Evolutionary conservation across 2,329 filamentous ascomycete species (phyloP).

Genomic region (Davidsoniella australis): DNA sequence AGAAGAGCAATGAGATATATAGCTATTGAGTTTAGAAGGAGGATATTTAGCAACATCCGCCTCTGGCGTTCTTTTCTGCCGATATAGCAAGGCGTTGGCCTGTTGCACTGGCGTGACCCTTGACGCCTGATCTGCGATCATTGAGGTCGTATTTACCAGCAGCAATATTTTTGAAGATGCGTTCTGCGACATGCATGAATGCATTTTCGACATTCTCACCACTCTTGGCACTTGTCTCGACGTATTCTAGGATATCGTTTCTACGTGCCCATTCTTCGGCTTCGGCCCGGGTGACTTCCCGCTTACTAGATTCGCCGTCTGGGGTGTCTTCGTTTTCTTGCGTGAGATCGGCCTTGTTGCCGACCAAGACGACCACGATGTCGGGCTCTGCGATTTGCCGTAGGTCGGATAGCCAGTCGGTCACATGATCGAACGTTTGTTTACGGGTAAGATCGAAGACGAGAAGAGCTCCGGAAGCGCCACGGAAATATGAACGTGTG

Average conservation of each 20-base stretch:
- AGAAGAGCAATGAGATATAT: background rate
- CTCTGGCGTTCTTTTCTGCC: constrained; percentile 22
- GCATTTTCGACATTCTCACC: constrained; percentile 87
- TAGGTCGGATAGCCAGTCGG: constrained; percentile 85
- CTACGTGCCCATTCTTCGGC: constrained; percentile 75
- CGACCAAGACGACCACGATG: constrained; percentile 86
- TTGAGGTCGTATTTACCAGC: constrained; percentile 89
- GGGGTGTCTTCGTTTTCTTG: constrained; percentile 19
- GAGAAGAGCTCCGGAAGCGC: constrained; percentile 53
- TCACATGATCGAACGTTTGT: constrained; percentile 73
- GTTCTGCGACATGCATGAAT: constrained; percentile 82
- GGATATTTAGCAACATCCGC: constrained; percentile 30
- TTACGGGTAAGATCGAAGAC: constrained; percentile 89
- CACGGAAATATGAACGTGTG: constrained; percentile 83
- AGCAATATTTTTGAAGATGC: constrained; percentile 95
- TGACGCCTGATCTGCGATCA: constrained; percentile 81
- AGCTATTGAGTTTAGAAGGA: background rate
- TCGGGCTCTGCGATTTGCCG: constrained; percentile 89
- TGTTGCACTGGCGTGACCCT: constrained; percentile 41
- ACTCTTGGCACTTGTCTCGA: constrained; percentile 91
- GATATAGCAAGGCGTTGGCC: constrained; percentile 27
- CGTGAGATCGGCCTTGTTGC: constrained; percentile 83
- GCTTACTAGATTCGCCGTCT: constrained; percentile 27
- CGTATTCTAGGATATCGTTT: constrained; percentile 82
- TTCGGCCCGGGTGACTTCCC: constrained; percentile 67